Base-by-base conservation (phyloP, 1,284 basidiomycete species). In the Bothia castanella region DNA sequence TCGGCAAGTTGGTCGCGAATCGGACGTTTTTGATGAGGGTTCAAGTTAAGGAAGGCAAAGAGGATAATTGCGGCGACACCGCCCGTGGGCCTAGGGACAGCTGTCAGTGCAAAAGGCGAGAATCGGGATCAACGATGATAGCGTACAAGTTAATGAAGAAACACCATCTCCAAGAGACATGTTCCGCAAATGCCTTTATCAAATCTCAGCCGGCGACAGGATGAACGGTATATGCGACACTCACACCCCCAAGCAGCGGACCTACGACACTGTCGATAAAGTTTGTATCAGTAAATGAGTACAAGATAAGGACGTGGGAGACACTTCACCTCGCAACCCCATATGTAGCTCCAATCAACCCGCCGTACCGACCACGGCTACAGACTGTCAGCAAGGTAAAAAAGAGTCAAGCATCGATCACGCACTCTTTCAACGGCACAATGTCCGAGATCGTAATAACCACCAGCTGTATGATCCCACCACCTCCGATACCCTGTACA, bases 11-110 rank as follows among this genome's bases (percentile, higher is more conserved):
- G 82, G 55, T 88, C 68, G 13, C 69, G 70, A 45, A 87, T 65
- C 0, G 82, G 74, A 45, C 77, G 75, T 10, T 77, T 77, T 51
- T 79, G 69, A 56, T 80, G 83, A 1, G 87, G 86, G 56, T 94
- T 92, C 32, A 97, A 75, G 58, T 93, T 87, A 40, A 97, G 79
- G 71, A 86, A 89, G 65, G 89, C 80, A 62, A 90, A 86, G 9
- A 96, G 72, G 30, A 92, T 65, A 4, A 69, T 69, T 21, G 82
- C 80, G 3, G 92, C 90, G 35, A 89, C 60, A 34, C 82, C 89
- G 12, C 87, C 89, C 0, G 87, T 87, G 1, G 89, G 89, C 32
- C 85, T 87, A 83, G 80, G 2, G 84, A 84, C 30, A 78, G 82
- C 13, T 17, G 51, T 45, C 36, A 52, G 54, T 41, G n/a, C 17